Evolutionary conservation across 1,284 basidiomycete species (phyloP).

Genomic region (Cryptococcus wingfieldii): DNA sequence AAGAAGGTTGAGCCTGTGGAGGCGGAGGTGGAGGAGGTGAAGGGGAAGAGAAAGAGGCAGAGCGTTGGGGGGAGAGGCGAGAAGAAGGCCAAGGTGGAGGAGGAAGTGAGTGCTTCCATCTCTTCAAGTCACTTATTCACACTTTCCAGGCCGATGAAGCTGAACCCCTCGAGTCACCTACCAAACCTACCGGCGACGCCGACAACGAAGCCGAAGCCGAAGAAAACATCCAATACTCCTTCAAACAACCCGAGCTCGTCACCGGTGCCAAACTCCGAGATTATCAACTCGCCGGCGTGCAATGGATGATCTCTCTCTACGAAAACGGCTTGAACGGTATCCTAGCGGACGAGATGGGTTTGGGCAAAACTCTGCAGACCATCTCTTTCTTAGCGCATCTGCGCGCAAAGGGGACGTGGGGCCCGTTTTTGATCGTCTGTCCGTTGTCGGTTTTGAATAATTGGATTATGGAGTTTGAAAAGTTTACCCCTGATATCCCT

Average conservation of each 20-base stretch:
- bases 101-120: not conserved
- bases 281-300: constrained; percentile 90
- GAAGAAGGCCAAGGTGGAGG: constrained; percentile 23
- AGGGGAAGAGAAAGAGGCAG: constrained; percentile 25
- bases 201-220: constrained; percentile 20
- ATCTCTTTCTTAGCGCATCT: constrained; percentile 89
- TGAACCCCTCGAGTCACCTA: not conserved
- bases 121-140: not conserved
- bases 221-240: constrained; percentile 38
- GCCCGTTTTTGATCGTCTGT: constrained; percentile 84
- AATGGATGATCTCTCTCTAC: constrained; percentile 92
- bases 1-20: constrained; percentile 12
- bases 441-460: constrained; percentile 89
- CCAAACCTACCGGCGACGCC: constrained; percentile 5
- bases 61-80: constrained; percentile 15
- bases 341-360: constrained; percentile 77
- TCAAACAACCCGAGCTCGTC: constrained; percentile 68
- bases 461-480: constrained; percentile 81
- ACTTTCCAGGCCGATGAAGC: not conserved
- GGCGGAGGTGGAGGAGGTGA: constrained; percentile 14
- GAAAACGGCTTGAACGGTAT: constrained; percentile 94
- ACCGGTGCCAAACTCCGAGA: constrained; percentile 80
- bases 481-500: constrained; percentile 70
- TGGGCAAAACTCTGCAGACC: constrained; percentile 90
- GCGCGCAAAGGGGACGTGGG: constrained; percentile 66